Percentiles rank a stretch among this genome's conserved stretches.
phyloP scores from a whole-genome alignment of 768 basidiomycete species.

The Kondoa subrosea region DNA sequence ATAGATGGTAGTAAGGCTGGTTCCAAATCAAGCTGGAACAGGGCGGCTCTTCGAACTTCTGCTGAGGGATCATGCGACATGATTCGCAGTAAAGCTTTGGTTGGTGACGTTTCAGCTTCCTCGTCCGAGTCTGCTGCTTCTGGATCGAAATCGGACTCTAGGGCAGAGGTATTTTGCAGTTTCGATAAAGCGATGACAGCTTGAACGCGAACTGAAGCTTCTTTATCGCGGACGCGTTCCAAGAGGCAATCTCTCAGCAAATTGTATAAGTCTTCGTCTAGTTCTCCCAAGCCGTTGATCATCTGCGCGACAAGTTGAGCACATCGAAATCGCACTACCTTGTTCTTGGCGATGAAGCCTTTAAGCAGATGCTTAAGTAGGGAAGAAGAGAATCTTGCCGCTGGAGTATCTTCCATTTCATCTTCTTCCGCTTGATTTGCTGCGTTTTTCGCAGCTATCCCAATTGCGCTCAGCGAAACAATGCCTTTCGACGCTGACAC shows the following conservation, averaged over 20 bases:
- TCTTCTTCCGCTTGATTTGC: conserved; percentile 36
- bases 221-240: conserved; percentile 63
- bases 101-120: conserved; percentile 36
- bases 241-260: conserved; percentile 48
- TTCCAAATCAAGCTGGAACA: conserved; percentile 52
- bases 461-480: conserved; percentile 19
- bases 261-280: conserved; percentile 62
- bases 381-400: conserved; percentile 50
- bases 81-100: conserved; percentile 49
- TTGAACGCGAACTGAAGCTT: conserved; percentile 55
- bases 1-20: conserved; percentile 46
- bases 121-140: conserved; percentile 36
- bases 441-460: conserved; percentile 22
- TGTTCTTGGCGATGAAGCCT: conserved; percentile 74
- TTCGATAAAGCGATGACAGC: conserved; percentile 64
- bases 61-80: conserved; percentile 56
- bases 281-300: conserved; percentile 59
- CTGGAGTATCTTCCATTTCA: conserved; percentile 46
- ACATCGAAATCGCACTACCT: conserved; percentile 62
- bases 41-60: conserved; percentile 66
- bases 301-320: conserved; percentile 61
- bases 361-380: conserved; percentile 55
- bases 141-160: conserved; percentile 36
- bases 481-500: neutral
- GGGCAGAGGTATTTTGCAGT: conserved; percentile 41